Evolutionary conservation across 1,139 yeast species (phyloP).

Genomic region (Wickerhamomyces sp.): DNA sequence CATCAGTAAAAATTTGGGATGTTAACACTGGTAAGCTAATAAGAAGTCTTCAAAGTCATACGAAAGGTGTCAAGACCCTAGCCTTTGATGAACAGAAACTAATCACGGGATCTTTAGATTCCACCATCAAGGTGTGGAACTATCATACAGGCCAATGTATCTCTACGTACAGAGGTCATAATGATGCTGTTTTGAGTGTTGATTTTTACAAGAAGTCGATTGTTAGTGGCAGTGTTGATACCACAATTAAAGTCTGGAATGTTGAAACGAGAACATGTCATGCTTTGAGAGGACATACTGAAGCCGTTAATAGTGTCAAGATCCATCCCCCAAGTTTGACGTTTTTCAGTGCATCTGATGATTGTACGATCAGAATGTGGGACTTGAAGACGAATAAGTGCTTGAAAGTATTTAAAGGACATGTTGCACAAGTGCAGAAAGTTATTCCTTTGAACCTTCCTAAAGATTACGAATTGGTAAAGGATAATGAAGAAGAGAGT

Average conservation of each 20-base stretch:
- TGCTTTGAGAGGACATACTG: constrained; percentile 88
- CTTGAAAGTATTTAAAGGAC: constrained; percentile 60
- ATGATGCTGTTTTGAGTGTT: constrained; percentile 78
- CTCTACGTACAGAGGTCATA: constrained; percentile 90
- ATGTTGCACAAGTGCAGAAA: constrained; percentile 82
- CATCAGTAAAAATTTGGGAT: constrained; percentile 88
- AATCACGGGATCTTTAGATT: constrained; percentile 88
- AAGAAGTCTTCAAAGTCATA: constrained; percentile 78
- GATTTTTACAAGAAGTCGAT: constrained; percentile 67
- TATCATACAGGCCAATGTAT: constrained; percentile 91
- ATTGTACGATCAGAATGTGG: constrained; percentile 93
- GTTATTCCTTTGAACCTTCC: constrained; percentile 74
- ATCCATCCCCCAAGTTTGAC: constrained; percentile 77
- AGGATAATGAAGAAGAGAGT: constrained; percentile 30
- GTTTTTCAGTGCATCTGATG: constrained; percentile 86
- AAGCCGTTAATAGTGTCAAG: constrained; percentile 87
- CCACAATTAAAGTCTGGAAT: constrained; percentile 93
- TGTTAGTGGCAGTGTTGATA: constrained; percentile 91
- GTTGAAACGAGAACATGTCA: constrained; percentile 90
- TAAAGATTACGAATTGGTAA: constrained; percentile 32
- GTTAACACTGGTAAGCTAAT: constrained; percentile 71
- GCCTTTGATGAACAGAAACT: constrained; percentile 85
- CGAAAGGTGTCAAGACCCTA: constrained; percentile 77
- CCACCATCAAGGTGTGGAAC: constrained; percentile 93
- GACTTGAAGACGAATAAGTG: constrained; percentile 78